phyloP scores from a whole-genome alignment of 352 stramenopile species.

The Globisporangium yorkense region DNA sequence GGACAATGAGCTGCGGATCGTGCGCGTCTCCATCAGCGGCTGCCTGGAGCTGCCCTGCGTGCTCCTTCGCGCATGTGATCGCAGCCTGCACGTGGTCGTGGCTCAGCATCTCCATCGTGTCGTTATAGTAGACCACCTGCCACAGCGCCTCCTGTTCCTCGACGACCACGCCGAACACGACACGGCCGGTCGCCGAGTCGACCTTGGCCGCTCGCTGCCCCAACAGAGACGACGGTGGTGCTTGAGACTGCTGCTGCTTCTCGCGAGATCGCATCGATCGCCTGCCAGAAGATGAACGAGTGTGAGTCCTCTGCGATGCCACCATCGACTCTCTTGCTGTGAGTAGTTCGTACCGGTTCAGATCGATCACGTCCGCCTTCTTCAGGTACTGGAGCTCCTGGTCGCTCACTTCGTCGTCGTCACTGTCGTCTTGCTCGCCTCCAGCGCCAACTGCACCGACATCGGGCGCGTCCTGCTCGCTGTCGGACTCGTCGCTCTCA shows the following conservation, averaged over 20 bases:
- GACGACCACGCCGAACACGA: constrained; percentile 52
- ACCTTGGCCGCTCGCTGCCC: constrained; percentile 40
- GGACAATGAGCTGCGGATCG: constrained; percentile 42
- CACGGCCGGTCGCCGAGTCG: constrained; percentile 15
- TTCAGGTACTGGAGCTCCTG: constrained; percentile 42
- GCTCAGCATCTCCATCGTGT: constrained; percentile 35
- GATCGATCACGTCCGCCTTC: constrained; percentile 45
- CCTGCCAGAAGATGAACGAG: neutral
- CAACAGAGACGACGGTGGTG: constrained; percentile 11
- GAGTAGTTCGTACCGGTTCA: constrained; percentile 25
- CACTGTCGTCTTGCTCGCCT: constrained; percentile 6
- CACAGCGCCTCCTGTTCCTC: constrained; percentile 25
- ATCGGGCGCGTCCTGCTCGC: neutral
- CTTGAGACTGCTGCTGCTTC: neutral
- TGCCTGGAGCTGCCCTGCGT: neutral
- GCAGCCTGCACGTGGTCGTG: constrained; percentile 21
- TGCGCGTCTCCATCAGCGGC: constrained; percentile 12
- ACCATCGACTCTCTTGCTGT: neutral
- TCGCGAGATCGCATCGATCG: constrained; percentile 24
- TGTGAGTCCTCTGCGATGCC: neutral
- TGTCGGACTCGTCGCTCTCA: constrained; percentile 2
- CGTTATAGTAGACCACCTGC: constrained; percentile 56
- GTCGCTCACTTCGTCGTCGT: constrained; percentile 18
- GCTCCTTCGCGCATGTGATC: constrained; percentile 24
- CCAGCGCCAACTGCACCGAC: neutral